Evolutionary conservation across 2,329 filamentous ascomycete genomes (phyloP), one percentile per base, ranked within the genome.

Genomic region (Pyrenophora seminiperda): DNA sequence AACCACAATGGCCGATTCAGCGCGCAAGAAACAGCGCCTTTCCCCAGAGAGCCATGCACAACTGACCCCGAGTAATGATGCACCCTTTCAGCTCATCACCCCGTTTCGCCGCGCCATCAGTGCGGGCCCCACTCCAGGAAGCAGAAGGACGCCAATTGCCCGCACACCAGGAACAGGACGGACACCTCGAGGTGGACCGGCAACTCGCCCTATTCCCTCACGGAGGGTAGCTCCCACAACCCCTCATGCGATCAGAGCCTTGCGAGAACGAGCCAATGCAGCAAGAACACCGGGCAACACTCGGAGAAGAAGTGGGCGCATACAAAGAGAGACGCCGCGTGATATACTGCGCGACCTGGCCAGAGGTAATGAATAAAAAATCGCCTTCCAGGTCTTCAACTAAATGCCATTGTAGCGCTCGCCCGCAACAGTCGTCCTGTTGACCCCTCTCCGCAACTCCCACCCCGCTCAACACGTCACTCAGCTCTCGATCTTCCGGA

Each of bases 281-380:
- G 77, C 76, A 4, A 77, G 77, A 54, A 81, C 80, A 2, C 79
- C 80, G 15, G 75, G 78, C 10, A 74, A 80, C 58, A 74, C 77
- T 37, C 68, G 80, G 46, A 74, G 77, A 53, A 64, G 71, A 53
- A 82, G 80, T 52, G 76, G 76, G 19, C 71, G 79, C 27, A 56
- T 78, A 46, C 76, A 80, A 59, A 70, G 80, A 32, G 81, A 83
- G 62, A 83, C 81, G 5, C 81, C 81, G 4, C 77, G 82, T 56
- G 80, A 83, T 60, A 76, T 81, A 19, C 63, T 83, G 43, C 73
- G 76, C 39, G 78, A 80, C 44, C 65, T 84, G 7, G 81, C 81
- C 43, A 80, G 73, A 75, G 73, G 80, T 79, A 72, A 31, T 65
- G 41, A 22, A 2, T 11, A 11, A 5, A 7, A 20, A 7, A 24